Conservation (phyloP, 805 yeast genomes). For the Candida boidinii region DNA sequence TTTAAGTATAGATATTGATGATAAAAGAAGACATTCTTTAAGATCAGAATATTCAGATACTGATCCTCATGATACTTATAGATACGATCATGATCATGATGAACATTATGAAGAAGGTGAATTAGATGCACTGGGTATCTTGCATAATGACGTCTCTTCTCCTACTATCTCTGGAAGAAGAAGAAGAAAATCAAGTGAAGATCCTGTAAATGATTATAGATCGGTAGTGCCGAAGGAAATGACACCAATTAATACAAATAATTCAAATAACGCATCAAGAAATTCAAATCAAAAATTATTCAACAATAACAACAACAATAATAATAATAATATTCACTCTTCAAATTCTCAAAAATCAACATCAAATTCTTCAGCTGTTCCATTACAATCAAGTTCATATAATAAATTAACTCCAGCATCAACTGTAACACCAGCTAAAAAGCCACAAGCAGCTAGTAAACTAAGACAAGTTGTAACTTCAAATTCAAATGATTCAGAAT, state of each 20-base stretch:
- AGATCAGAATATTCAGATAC: background rate
- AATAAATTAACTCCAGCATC: too few species aligned
- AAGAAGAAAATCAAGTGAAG: slow-evolving; percentile 1
- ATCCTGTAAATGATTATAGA: background rate
- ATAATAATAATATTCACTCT: background rate
- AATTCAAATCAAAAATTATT: background rate
- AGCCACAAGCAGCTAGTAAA: too few species aligned
- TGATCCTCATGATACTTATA: background rate
- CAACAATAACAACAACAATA: background rate
- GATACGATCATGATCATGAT: slow-evolving; percentile 1
- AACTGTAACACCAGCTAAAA: too few species aligned
- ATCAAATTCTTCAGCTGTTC: slow-evolving; percentile 3
- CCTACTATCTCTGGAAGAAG: slow-evolving; percentile 8
- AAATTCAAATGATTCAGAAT: too few species aligned
- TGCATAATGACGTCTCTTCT: slow-evolving; percentile 17
- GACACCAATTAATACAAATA: background rate
- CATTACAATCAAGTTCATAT: slow-evolving; percentile 2
- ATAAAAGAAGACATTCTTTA: background rate
- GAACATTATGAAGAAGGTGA: too few species aligned
- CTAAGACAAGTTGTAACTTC: too few species aligned
- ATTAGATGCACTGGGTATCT: slow-evolving; percentile 19
- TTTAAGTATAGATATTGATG: too few species aligned
- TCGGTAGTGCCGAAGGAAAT: background rate
- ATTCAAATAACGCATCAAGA: slow-evolving; percentile 1
- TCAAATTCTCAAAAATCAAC: background rate